Evolutionary conservation across 2,329 filamentous ascomycete species (phyloP), one percentile per base, ranked within the genome.

Genomic region (Fonsecaea erecta): DNA sequence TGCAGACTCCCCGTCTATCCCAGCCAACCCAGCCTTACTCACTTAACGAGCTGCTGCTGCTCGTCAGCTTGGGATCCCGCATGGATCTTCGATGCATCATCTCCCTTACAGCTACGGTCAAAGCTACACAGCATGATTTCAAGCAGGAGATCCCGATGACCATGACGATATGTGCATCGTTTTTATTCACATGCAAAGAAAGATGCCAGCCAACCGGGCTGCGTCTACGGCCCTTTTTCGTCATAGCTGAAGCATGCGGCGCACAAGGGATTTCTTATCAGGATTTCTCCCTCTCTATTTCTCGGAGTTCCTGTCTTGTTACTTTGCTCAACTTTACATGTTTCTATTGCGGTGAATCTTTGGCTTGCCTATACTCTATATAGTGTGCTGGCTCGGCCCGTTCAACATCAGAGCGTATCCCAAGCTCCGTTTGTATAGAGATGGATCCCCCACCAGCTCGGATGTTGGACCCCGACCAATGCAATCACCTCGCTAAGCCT

Each of bases 391-490:
- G n/a, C n/a, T n/a, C n/a, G 3, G 37, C 3, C 37, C 14, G 3
- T 40, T n/a, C 3, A 14, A 18, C 3, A 9, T 7, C 40, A 21
- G 18, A 18, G 35, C 24, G n/a, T 12, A 40, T 16, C 9, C 37
- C 16, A 43, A 21, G 32, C 32, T 34, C 32, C 16, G 7, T 21
- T 9, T 18, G 9, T 21, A n/a, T n/a, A 40, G 52, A 40, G 43
- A 64, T 64, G 56, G 35, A 53, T 30, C 21, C 40, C 37, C 30
- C 34, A 55, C 55, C 24, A 14, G 46, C 46, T 32, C 52, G 43
- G 40, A 57, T 56, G 37, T 57, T 61, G 11, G 52, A 52, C 26
- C 63, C 58, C 32, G 58, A 62, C 43, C 58, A 62, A 61, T 65
- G 52, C 30, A 40, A 61, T 3, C 18, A 65, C 34, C 58, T 65